Conservation (phyloP, 1,284 basidiomycete genomes). For the Boletellus deceptivus region DNA sequence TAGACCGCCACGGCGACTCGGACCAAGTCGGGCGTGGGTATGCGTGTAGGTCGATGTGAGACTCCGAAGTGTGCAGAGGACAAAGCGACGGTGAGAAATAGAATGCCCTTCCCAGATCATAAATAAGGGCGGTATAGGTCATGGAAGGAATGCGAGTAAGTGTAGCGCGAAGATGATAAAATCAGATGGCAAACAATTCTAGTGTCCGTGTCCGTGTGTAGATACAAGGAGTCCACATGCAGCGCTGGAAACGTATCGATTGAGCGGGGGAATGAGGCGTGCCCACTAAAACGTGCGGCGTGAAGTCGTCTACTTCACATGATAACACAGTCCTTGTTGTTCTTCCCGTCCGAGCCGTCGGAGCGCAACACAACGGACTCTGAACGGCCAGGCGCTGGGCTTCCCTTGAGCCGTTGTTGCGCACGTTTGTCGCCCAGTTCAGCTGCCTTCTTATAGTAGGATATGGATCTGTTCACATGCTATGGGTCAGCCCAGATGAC, state of each 20-base stretch:
- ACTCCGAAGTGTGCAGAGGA: slow-evolving; percentile 1
- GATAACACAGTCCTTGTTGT: slow-evolving; percentile 78
- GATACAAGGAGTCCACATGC: slow-evolving; percentile 4
- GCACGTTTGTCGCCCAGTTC: slow-evolving; percentile 97
- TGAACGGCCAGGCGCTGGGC: slow-evolving; percentile 58
- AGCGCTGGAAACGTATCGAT: not conserved
- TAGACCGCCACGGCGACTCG: slow-evolving; percentile 13
- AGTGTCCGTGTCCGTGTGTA: slow-evolving; percentile 19
- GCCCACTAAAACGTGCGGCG: slow-evolving; percentile 7
- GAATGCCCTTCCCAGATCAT: not conserved
- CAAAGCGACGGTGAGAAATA: slow-evolving; percentile 8
- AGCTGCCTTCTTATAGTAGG: slow-evolving; percentile 88
- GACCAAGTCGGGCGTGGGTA: too few relatives aligned
- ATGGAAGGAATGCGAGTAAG: slow-evolving; percentile 5
- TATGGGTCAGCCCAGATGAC: slow-evolving; percentile 6
- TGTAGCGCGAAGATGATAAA: slow-evolving; percentile 8
- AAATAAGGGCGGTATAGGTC: slow-evolving; percentile 3
- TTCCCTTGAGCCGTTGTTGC: slow-evolving; percentile 75
- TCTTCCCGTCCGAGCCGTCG: slow-evolving; percentile 38
- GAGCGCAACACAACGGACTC: slow-evolving; percentile 56
- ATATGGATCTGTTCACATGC: slow-evolving; percentile 52
- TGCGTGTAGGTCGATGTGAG: slow-evolving; percentile 2
- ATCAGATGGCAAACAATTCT: slow-evolving; percentile 9
- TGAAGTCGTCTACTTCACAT: slow-evolving; percentile 51
- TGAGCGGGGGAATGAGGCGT: slow-evolving; percentile 12